Evolutionary conservation across 441 rosid genomes (phyloP), one percentile per base, ranked within the genome.

Genomic region (Melastoma candidum): DNA sequence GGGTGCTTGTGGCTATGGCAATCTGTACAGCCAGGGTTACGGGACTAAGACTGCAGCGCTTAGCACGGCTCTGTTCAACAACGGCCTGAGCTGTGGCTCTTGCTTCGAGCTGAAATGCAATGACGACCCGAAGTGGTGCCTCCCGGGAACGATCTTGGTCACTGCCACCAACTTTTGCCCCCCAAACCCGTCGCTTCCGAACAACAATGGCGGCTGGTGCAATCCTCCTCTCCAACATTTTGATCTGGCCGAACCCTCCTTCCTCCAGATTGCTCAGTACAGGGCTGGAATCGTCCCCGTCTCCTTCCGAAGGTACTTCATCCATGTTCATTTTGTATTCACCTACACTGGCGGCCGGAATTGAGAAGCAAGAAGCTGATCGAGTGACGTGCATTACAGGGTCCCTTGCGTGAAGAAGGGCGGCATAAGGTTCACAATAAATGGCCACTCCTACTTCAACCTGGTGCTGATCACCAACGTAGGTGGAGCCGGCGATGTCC

Each of bases 181-280:
- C 7, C 97, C 97, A 0, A 90, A 90, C 82, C 12, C 11, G 0
- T 89, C 76, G 11, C 67, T 74, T 48, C 46, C 96, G 7, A 90
- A 87, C 14, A 82, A 80, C 73, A 85, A 90, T n/a, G 97, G 97
- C 17, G 97, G 97, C 5, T 90, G 97, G 97, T 90, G 97, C 67
- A 90, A 89, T 56, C 95, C 97, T 62, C 97, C 97, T 39, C 94
- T 89, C 27, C 81, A 89, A 29, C 97, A 90, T 68, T 90, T 90
- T 25, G 96, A 90, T 68, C 48, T 90, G 71, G 97, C 97, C 1
- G 92, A 90, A 61, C 97, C 97, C 17, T 90, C 95, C 56, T 90
- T 87, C 74, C 66, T 84, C 50, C 86, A 84, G 44, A 87, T 90
- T 59, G 97, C 97, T 52, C 95, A 90, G 51, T 90, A 90, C 72